Percentiles rank a stretch among this genome's conserved stretches.
Conservation (phyloP, 352 stramenopile species). For the Phytophthora fragariae region DNA sequence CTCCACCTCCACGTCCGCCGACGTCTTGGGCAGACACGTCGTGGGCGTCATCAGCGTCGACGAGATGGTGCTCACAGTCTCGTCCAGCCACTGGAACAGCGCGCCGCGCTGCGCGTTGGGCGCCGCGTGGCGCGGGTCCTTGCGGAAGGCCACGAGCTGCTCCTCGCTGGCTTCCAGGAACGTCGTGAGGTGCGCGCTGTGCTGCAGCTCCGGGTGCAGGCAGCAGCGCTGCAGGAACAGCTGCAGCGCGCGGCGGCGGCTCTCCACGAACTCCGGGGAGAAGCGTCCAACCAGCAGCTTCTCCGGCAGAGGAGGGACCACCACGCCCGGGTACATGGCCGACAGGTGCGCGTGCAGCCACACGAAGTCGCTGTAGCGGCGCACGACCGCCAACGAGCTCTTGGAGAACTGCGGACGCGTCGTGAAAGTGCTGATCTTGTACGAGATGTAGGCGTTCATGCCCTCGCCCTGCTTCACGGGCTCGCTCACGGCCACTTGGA, state of each 20-base stretch:
- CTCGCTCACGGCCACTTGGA: slow-evolving; percentile 93
- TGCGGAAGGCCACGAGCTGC: slow-evolving; percentile 65
- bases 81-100: slow-evolving; percentile 90
- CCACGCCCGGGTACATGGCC: slow-evolving; percentile 86
- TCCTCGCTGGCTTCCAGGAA: slow-evolving; percentile 88
- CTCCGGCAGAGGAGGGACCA: slow-evolving; percentile 96
- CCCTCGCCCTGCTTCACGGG: slow-evolving; percentile 96
- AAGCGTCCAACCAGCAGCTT: slow-evolving; percentile 96
- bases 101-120: slow-evolving; percentile 53
- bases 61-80: slow-evolving; percentile 88
- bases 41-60: slow-evolving; percentile 64
- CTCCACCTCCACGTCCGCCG: slow-evolving; percentile 94
- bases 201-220: slow-evolving; percentile 84
- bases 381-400: slow-evolving; percentile 91
- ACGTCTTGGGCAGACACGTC: slow-evolving; percentile 82
- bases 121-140: slow-evolving; percentile 67
- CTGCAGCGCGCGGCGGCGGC: slow-evolving; percentile 77
- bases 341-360: slow-evolving; percentile 94
- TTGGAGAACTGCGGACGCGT: slow-evolving; percentile 86
- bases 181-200: slow-evolving; percentile 84
- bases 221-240: slow-evolving; percentile 84
- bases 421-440: slow-evolving; percentile 92
- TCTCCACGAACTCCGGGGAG: slow-evolving; percentile 93
- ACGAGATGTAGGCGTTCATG: slow-evolving; percentile 98
- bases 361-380: slow-evolving; percentile 96